Base-by-base conservation (phyloP, 768 basidiomycete genomes). In the Podaxis sp. region DNA sequence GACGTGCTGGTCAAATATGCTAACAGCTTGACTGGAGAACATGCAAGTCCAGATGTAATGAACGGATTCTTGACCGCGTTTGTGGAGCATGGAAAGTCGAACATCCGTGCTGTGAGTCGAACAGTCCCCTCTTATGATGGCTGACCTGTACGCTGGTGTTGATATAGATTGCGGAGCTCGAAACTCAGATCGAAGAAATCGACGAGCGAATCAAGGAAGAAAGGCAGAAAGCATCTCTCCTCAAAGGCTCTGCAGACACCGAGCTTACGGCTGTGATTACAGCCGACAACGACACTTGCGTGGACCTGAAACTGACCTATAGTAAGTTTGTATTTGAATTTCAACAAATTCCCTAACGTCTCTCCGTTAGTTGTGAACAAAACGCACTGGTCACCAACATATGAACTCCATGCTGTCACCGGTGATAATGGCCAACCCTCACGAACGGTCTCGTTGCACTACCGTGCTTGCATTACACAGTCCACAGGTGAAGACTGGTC, bases 401-500 rank as follows among this genome's bases (percentile, higher is more conserved):
- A 87, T 64, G 86, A 87, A 63, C 76, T 88, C 0, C 80, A 84
- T 60, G 83, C 84, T 2, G 75, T 74, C 0, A 81, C 77, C 21
- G 59, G 51, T 3, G 69, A 77, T 56, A 67, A 74, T 61, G 80
- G 79, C 0, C 76, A 79, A 59, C 77, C 80, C 2, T 77, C 77
- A 0, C 66, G 78, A 4, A 66, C 73, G 0, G 76, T 85, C 25
- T 63, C 76, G 2, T 73, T 88, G 9, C 79, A 84, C 61, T 87
- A 86, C 65, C 80, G 81, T 25, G 84, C 84, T 0, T 72, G 76
- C 28, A 25, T 25, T 3, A 71, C 67, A 0, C 85, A 88, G 64
- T 69, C 68, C 63, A 85, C 86, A 0, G 86, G 86, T 11, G 86
- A 88, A 64, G 81, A 85, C 62, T 88, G 86, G 86, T 75, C 65